phyloP scores from a whole-genome alignment of 2,329 filamentous ascomycete genomes.

The Sclerotinia spermophila region DNA sequence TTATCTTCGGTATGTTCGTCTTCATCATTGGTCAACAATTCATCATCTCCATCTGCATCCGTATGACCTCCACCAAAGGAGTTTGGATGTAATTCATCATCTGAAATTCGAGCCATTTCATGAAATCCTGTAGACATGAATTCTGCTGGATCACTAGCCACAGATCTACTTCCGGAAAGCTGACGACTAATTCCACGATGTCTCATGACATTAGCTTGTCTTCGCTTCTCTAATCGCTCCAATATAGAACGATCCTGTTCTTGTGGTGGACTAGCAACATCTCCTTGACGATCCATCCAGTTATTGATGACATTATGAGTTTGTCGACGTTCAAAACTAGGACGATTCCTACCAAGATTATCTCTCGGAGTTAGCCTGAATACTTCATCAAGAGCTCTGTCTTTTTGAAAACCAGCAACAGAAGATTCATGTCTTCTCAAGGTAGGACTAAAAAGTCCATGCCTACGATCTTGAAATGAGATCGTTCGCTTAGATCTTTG shows the following conservation, averaged over 20 bases:
- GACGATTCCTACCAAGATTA: constrained; percentile 55
- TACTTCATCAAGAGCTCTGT: constrained; percentile 85
- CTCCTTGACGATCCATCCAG: constrained; percentile 78
- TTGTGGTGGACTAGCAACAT: constrained; percentile 52
- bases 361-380: constrained; percentile 72
- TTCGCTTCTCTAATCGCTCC: constrained; percentile 51
- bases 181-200: constrained; percentile 34
- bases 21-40: constrained; percentile 78
- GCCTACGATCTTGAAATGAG: constrained; percentile 51
- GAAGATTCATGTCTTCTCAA: constrained; percentile 77
- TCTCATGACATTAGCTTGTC: constrained; percentile 28
- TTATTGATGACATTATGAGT: constrained; percentile 78
- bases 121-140: constrained; percentile 46
- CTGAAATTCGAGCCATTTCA: constrained; percentile 20
- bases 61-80: constrained; percentile 51
- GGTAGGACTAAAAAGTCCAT: constrained; percentile 70
- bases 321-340: constrained; percentile 63
- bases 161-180: constrained; percentile 50
- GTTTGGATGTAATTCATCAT: constrained; percentile 11
- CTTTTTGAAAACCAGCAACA: constrained; percentile 83
- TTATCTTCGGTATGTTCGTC: constrained; percentile 53
- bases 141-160: constrained; percentile 62
- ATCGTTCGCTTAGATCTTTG: constrained; percentile 48
- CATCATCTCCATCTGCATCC: constrained; percentile 69
- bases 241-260: constrained; percentile 58